Evolutionary conservation across 2,329 filamentous ascomycete species (phyloP).

Genomic region (Tolypocladium nubicola): DNA sequence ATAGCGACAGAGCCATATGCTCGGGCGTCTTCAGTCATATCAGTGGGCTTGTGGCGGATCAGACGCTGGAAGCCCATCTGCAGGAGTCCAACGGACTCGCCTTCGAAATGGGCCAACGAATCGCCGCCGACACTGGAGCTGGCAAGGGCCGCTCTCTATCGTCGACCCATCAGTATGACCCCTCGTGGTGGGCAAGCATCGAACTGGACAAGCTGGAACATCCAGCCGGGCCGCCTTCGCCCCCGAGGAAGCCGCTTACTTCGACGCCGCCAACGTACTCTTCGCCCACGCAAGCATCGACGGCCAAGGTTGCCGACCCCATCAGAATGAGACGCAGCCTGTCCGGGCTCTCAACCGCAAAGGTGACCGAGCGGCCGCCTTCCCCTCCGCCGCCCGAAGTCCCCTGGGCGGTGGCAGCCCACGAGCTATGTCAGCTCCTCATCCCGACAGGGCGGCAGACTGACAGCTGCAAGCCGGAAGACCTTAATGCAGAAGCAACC

Average conservation of each 20-base stretch:
- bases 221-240: slow-evolving; percentile 36
- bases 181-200: slow-evolving; percentile 58
- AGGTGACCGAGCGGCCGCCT: slow-evolving; percentile 26
- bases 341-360: slow-evolving; percentile 35
- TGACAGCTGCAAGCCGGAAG: slow-evolving; percentile 65
- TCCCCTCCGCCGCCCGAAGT: slow-evolving; percentile 71
- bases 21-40: slow-evolving; percentile 88
- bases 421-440: slow-evolving; percentile 72
- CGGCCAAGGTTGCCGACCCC: slow-evolving; percentile 65
- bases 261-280: slow-evolving; percentile 63
- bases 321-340: slow-evolving; percentile 54
- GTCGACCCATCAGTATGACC: slow-evolving; percentile 44
- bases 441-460: slow-evolving; percentile 69
- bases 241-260: slow-evolving; percentile 42
- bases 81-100: slow-evolving; percentile 32
- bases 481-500: slow-evolving; percentile 61
- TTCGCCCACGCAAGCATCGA: slow-evolving; percentile 79
- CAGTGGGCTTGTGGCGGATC: slow-evolving; percentile 62
- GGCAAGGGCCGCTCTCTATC: slow-evolving; percentile 7
- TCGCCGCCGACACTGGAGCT: slow-evolving; percentile 19
- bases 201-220: slow-evolving; percentile 62
- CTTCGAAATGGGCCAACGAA: slow-evolving; percentile 46
- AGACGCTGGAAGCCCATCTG: slow-evolving; percentile 22
- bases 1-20: slow-evolving; percentile 81
- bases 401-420: slow-evolving; percentile 73